Percentiles rank a stretch among this genome's conserved stretches.
Conservation (phyloP, 306 rosid species). For the Acacia acuminata region DNA sequence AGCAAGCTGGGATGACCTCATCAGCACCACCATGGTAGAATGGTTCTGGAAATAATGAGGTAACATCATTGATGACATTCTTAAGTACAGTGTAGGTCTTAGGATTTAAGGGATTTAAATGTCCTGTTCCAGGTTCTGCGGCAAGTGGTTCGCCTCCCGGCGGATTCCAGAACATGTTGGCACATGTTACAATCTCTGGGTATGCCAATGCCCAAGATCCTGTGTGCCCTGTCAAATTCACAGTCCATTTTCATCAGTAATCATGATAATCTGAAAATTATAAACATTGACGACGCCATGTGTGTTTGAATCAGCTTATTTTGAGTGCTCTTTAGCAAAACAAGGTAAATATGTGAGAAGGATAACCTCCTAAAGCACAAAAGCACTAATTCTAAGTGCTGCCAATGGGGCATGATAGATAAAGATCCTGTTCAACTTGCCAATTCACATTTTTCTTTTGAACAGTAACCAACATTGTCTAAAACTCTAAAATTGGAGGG, state of each 20-base stretch:
- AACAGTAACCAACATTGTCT: neutral
- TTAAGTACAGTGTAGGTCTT: conserved; percentile 73
- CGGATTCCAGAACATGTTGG: conserved; percentile 88
- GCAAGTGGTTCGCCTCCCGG: conserved; percentile 60
- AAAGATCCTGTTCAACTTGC: neutral
- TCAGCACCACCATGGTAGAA: conserved; percentile 78
- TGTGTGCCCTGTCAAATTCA: conserved; percentile 65
- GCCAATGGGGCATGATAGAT: neutral
- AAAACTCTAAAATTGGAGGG: no score
- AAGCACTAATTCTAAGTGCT: no score
- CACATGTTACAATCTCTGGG: conserved; percentile 84
- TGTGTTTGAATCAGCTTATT: no score
- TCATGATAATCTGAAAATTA: neutral
- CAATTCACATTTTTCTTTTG: neutral
- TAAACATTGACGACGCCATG: neutral
- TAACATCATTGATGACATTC: conserved; percentile 64
- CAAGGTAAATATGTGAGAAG: no score
- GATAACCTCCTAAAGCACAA: no score
- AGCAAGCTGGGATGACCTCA: conserved; percentile 79
- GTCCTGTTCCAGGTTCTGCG: conserved; percentile 88
- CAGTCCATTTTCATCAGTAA: neutral
- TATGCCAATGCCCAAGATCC: conserved; percentile 91
- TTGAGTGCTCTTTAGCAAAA: no score
- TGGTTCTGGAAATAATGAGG: conserved; percentile 64
- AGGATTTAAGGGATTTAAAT: conserved; percentile 83